Evolutionary conservation across 106 monocot species (phyloP).

Genomic region (Dioscorea dumetorum): DNA sequence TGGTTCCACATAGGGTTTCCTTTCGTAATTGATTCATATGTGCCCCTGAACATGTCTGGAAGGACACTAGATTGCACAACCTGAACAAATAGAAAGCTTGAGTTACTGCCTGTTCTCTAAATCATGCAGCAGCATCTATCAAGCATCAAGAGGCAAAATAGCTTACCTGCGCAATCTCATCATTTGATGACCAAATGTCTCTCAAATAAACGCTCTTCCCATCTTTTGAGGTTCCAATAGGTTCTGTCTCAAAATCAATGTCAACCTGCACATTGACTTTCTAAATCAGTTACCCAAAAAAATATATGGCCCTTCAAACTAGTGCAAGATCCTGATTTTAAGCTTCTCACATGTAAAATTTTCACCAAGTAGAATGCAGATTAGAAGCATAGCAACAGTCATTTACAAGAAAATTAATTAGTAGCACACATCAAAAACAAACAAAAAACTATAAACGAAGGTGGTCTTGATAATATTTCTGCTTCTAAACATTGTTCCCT

Average conservation of each 20-base stretch:
- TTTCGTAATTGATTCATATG: slow-evolving; percentile 64
- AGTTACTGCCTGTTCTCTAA: no score
- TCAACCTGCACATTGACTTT: slow-evolving; percentile 45
- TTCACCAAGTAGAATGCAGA: no score
- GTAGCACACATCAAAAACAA: no score
- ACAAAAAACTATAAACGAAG: no score
- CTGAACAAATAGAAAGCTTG: slow-evolving; percentile 12
- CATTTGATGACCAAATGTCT: slow-evolving; percentile 85
- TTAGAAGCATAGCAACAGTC: no score
- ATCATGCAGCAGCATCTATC: no score
- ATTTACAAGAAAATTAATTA: no score
- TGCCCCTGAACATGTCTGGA: slow-evolving; percentile 58
- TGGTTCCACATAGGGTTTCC: slow-evolving; percentile 86
- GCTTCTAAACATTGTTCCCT: no score
- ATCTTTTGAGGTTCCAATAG: slow-evolving; percentile 73
- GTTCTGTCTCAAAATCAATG: slow-evolving; percentile 84
- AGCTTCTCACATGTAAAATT: no score
- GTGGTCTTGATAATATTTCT: no score
- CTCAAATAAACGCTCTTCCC: slow-evolving; percentile 71
- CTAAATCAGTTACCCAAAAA: not conserved
- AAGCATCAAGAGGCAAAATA: not conserved
- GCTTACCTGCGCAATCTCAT: slow-evolving; percentile 72
- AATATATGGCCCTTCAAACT: no score
- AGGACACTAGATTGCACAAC: slow-evolving; percentile 71
- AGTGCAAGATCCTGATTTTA: no score